These are phyloP conservation scores for Fragaria nilgerrensis DNA, from an alignment of 306 rosid species.

Conservation along the genomic window DNA sequence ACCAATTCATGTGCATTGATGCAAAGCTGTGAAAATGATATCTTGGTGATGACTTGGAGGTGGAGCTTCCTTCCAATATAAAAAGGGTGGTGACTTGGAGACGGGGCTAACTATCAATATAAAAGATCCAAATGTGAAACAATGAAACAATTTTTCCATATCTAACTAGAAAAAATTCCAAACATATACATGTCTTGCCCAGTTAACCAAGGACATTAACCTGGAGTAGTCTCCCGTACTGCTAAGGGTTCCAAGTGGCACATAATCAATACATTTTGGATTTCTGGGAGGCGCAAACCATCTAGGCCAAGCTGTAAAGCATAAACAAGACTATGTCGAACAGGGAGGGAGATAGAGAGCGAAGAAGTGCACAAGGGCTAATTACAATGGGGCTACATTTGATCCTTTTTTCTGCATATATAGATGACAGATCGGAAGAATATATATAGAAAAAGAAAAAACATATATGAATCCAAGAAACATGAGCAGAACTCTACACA, in stretches of 20 bases:
- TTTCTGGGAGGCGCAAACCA: neutral
- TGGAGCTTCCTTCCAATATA: neutral
- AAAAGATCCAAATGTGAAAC: neutral
- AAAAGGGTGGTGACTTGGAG: neutral
- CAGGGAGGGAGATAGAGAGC: slow-evolving; percentile 4
- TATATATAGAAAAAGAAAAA: slow-evolving; percentile 24
- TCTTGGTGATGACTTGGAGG: neutral
- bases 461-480: slow-evolving; percentile 45
- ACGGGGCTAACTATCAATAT: neutral
- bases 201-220: slow-evolving; percentile 37
- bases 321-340: neutral
- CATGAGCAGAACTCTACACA: slow-evolving; percentile 50
- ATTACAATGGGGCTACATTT: slow-evolving; percentile 58
- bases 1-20: neutral
- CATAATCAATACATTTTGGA: slow-evolving; percentile 29
- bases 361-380: slow-evolving; percentile 39
- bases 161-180: slow-evolving; percentile 23
- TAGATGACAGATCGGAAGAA: slow-evolving; percentile 38
- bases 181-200: slow-evolving; percentile 44
- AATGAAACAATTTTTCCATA: slow-evolving; percentile 19
- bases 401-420: slow-evolving; percentile 21
- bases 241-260: slow-evolving; percentile 11
- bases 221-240: slow-evolving; percentile 40
- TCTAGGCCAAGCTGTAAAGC: neutral
- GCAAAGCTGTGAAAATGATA: too few species aligned